A percentile compares a stretch with the other conserved stretches of the same genome.
Evolutionary conservation across 495 filamentous ascomycete species (phyloP).

Genomic region (Hypoxylon subgilvum): DNA sequence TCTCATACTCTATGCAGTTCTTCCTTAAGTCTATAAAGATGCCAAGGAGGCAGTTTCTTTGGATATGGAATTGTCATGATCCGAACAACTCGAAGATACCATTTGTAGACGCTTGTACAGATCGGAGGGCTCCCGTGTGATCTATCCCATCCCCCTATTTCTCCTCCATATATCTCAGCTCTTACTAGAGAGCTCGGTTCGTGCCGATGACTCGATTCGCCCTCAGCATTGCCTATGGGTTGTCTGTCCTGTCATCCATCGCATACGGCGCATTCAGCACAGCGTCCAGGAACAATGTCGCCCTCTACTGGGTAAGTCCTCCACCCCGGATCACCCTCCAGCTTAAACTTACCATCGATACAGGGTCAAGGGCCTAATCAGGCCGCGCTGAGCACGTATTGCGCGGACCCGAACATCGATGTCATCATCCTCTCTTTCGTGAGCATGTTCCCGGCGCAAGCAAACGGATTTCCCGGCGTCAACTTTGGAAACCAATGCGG

Average conservation of each 20-base stretch:
- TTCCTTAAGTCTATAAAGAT: constrained; percentile 1
- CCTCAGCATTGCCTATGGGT: not conserved
- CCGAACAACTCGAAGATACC: not conserved
- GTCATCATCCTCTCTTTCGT: constrained; percentile 73
- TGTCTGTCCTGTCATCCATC: constrained; percentile 7
- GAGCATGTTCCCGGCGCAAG: constrained; percentile 65
- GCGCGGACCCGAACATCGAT: constrained; percentile 64
- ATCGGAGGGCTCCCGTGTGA: not conserved
- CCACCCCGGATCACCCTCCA: not conserved
- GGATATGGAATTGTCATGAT: too few species aligned
- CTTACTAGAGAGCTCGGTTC: not conserved
- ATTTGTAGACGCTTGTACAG: too few species aligned
- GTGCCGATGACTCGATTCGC: constrained; percentile 16
- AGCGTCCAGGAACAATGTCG: constrained; percentile 51
- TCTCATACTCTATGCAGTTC: not conserved
- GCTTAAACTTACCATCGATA: constrained; percentile 6
- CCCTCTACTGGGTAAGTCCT: constrained; percentile 57
- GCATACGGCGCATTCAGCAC: constrained; percentile 25
- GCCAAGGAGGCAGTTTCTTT: not conserved
- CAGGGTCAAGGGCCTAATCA: constrained; percentile 57
- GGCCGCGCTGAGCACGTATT: constrained; percentile 59
- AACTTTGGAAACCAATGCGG: constrained; percentile 74
- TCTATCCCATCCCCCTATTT: too few species aligned
- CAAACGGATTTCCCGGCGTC: constrained; percentile 60
- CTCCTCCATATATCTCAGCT: not conserved